Conservation (phyloP, 1,284 basidiomycete genomes). For the Ceratobasidium sp. region DNA sequence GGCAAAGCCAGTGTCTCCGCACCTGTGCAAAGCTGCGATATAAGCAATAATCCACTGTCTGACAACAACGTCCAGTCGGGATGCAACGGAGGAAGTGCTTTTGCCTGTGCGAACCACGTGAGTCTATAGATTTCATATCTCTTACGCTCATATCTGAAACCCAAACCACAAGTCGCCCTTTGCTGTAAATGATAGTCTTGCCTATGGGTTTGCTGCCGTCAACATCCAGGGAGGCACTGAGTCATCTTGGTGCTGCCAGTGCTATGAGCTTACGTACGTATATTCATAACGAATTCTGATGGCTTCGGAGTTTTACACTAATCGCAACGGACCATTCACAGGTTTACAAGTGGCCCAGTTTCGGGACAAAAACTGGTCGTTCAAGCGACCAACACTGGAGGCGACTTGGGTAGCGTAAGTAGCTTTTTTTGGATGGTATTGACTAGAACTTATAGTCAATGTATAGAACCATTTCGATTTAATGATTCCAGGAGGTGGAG, state of each 20-base stretch:
- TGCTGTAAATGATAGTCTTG: conserved; percentile 44
- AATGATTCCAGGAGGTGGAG: conserved; percentile 47
- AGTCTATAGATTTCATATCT: neutral
- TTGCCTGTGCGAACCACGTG: conserved; percentile 45
- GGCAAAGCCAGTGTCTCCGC: conserved; percentile 45
- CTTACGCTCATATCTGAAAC: neutral
- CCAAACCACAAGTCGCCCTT: conserved; percentile 37
- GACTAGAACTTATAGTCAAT: neutral
- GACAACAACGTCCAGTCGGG: conserved; percentile 44
- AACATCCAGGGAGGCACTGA: conserved; percentile 44
- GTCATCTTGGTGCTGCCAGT: conserved; percentile 46
- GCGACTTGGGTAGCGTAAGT: conserved; percentile 44
- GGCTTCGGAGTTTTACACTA: neutral
- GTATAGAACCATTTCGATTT: conserved; percentile 45
- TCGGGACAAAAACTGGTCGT: conserved; percentile 45
- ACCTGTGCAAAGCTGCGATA: conserved; percentile 46
- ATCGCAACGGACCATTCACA: neutral
- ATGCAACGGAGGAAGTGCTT: conserved; percentile 45
- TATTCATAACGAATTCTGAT: neutral
- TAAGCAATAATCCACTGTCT: conserved; percentile 43
- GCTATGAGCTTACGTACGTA: conserved; percentile 45
- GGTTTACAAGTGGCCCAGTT: conserved; percentile 46
- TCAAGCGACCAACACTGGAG: conserved; percentile 47
- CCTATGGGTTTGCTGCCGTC: conserved; percentile 47
- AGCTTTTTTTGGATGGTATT: no score